These are phyloP conservation scores for Xylaria scruposa DNA, from an alignment of 495 filamentous ascomycete genomes.

Conservation along the genomic window DNA sequence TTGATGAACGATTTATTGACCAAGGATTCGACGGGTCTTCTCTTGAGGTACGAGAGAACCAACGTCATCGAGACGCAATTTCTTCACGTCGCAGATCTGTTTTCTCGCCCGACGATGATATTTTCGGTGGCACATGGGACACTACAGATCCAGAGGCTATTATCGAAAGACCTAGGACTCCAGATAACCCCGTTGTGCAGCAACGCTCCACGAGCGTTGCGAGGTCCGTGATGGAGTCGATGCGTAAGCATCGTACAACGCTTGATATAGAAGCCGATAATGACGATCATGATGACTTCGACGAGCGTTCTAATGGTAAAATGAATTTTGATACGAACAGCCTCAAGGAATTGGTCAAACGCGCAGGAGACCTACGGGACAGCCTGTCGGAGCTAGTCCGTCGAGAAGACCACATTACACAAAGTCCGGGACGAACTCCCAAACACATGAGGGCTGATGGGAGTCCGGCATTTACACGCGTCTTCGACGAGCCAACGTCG, in stretches of 20 bases:
- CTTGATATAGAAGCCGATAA: slow-evolving; percentile 40
- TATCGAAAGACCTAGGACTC: slow-evolving; percentile 46
- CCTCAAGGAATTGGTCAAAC: slow-evolving; percentile 83
- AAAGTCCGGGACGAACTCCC: slow-evolving; percentile 63
- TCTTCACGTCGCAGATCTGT: slow-evolving; percentile 59
- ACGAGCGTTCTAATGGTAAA: slow-evolving; percentile 67
- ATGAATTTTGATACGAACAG: slow-evolving; percentile 92
- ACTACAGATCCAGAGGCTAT: slow-evolving; percentile 39
- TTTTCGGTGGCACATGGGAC: slow-evolving; percentile 62
- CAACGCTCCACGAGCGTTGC: slow-evolving; percentile 62
- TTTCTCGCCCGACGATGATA: slow-evolving; percentile 68
- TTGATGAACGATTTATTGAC: slow-evolving; percentile 65
- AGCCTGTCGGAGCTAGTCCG: slow-evolving; percentile 78
- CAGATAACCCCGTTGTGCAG: slow-evolving; percentile 41
- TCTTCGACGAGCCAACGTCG: slow-evolving; percentile 64
- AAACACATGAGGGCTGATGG: slow-evolving; percentile 54
- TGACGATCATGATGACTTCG: slow-evolving; percentile 33
- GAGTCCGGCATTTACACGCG: slow-evolving; percentile 66
- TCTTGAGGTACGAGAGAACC: slow-evolving; percentile 49
- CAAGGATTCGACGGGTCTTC: slow-evolving; percentile 57
- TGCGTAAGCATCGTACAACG: slow-evolving; percentile 68
- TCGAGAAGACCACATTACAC: slow-evolving; percentile 74
- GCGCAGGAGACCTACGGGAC: slow-evolving; percentile 77
- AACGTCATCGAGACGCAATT: slow-evolving; percentile 14
- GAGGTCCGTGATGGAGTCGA: slow-evolving; percentile 80